phyloP scores from a whole-genome alignment of 345 rosid genomes.

The Brassica napus region DNA sequence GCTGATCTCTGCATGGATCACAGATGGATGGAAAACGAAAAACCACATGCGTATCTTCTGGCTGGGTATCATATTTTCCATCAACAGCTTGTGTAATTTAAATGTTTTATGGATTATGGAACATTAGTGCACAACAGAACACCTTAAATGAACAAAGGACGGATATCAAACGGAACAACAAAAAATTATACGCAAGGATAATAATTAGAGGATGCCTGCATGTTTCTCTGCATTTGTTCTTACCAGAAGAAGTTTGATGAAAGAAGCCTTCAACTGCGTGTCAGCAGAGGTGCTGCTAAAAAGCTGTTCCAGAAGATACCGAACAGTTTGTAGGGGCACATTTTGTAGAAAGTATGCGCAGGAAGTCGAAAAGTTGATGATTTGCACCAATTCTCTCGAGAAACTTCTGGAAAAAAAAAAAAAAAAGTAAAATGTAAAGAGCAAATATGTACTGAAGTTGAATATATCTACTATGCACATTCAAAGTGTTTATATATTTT shows the following conservation, averaged over 20 bases:
- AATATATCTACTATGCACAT: conserved; percentile 14
- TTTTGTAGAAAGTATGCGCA: conserved; percentile 62
- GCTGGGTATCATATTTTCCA: conserved; percentile 57
- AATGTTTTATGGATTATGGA: not conserved
- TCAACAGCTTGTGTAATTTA: conserved; percentile 56
- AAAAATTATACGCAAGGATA: too few species aligned
- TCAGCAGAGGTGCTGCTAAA: conserved; percentile 38
- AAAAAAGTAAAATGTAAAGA: not conserved
- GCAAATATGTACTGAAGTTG: conserved; percentile 24
- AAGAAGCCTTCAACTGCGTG: conserved; percentile 49
- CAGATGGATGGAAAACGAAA: conserved; percentile 53
- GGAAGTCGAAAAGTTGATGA: conserved; percentile 68
- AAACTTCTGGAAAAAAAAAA: conserved; percentile 60
- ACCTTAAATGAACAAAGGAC: not conserved
- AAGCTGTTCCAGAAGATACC: conserved; percentile 58
- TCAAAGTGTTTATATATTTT: conserved; percentile 1
- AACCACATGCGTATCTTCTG: conserved; percentile 79
- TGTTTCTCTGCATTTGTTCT: conserved; percentile 33
- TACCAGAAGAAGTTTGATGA: conserved; percentile 76
- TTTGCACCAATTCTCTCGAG: conserved; percentile 63
- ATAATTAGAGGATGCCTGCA: not conserved
- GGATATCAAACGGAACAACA: too few species aligned
- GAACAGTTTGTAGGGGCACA: conserved; percentile 64
- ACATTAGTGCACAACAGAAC: not conserved
- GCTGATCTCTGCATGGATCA: conserved; percentile 60